Percentiles rank a stretch among this genome's conserved stretches.
phyloP scores from a whole-genome alignment of 225 moss, liverwort and hornwort species.

The Pseudisothecium myosuroides region DNA sequence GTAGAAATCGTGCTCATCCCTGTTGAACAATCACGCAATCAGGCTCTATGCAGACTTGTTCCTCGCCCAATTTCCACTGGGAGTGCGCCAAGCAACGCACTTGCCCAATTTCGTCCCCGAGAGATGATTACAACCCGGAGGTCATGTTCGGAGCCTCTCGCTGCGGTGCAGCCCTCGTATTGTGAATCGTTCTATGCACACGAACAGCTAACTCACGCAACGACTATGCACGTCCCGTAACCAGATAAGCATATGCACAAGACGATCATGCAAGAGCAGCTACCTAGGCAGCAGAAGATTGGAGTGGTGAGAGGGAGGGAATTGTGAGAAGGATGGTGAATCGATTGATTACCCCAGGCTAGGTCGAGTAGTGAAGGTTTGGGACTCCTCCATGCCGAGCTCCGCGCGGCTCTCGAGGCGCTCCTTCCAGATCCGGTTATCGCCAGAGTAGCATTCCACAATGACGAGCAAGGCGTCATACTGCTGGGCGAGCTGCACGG shows the following conservation, averaged over 20 bases:
- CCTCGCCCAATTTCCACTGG: neutral
- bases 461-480: constrained; percentile 18
- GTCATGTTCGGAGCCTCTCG: neutral
- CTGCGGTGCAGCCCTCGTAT: neutral
- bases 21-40: constrained; percentile 1
- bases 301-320: neutral
- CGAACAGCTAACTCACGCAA: neutral
- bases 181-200: neutral
- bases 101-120: neutral
- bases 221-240: neutral
- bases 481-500: constrained; percentile 4
- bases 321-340: neutral
- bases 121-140: neutral
- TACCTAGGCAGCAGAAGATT: neutral
- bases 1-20: constrained; percentile 16
- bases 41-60: neutral
- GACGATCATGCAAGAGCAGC: neutral
- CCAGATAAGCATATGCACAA: neutral
- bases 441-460: constrained; percentile 44
- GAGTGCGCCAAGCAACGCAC: neutral
- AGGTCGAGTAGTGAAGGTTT: constrained; percentile 14
- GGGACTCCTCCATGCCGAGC: constrained; percentile 20
- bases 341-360: constrained; percentile 10
- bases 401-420: constrained; percentile 40
- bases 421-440: constrained; percentile 38